Evolutionary conservation across 768 basidiomycete species (phyloP), one percentile per base, ranked within the genome.

Genomic region (Pholiota microspora): DNA sequence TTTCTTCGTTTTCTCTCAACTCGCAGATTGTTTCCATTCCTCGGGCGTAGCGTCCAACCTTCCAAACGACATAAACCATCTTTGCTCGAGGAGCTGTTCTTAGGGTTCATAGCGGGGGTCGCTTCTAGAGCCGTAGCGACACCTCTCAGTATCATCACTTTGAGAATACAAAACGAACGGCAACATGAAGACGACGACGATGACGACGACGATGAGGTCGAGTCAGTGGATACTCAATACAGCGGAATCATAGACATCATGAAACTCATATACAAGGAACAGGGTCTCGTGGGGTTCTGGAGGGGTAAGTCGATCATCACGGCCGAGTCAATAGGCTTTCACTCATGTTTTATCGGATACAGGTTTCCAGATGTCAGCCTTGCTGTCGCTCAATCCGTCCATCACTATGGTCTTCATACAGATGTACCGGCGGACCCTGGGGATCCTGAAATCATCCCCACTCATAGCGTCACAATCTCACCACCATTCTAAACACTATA

Each of bases 91-190:
- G 84, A 86, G 55, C 64, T 87, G 1, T 59, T 75, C 0, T 68
- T 84, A 0, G 84, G 84, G 10, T 84, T 81, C 58, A 45, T 82
- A 4, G 79, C 84, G 0, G 83, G 84, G 21, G 74, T 85, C 10
- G 73, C 77, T 1, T 82, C 81, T 36, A 75, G 82, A 21, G 77
- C 77, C 0, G 66, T 83, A 12, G 78, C 82, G 0, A 80, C 77
- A 5, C 85, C 84, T 0, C 68, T 86, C 12, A 80, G 76, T 53
- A 76, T 84, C 36, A 68, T 85, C 38, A 82, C 84, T 2, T 73
- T 84, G 1, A 73, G 74, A 24, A 71, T 83, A 16, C 84, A 85
- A 61, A 78, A 71, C 0, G 73, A 72, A 45, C 62, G 69, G 0
- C 70, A 71, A 16, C 68, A 69, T 4, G 66, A 70, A 4, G 72